A percentile compares a stretch with the other conserved stretches of the same genome.
These are phyloP conservation scores for Cucurbita argyrosperma DNA, from an alignment of 306 rosid species.

Conservation along the genomic window DNA sequence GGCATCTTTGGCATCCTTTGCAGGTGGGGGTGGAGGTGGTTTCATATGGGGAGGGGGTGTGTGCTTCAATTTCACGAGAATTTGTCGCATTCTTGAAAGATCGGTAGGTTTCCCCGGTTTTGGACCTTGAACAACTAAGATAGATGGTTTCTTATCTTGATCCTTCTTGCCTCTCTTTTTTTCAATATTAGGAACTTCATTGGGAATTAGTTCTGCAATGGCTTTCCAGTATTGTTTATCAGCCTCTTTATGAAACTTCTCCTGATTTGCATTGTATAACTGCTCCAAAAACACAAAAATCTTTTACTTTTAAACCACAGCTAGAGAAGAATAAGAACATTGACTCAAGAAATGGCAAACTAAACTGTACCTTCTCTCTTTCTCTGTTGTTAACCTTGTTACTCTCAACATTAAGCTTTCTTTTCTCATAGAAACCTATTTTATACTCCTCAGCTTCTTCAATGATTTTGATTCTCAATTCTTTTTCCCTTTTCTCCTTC, in stretches of 20 bases:
- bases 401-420: slow-evolving; percentile 83
- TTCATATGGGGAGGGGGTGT: slow-evolving; percentile 97
- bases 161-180: slow-evolving; percentile 94
- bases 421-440: slow-evolving; percentile 75
- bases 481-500: slow-evolving; percentile 93
- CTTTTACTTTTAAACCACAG: neutral
- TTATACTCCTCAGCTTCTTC: slow-evolving; percentile 93
- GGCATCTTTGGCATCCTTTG: no score
- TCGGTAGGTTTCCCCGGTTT: slow-evolving; percentile 98
- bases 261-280: slow-evolving; percentile 67
- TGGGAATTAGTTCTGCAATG: slow-evolving; percentile 86
- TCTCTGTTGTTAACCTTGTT: slow-evolving; percentile 77
- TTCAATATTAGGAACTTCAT: slow-evolving; percentile 88
- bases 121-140: slow-evolving; percentile 84
- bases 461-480: slow-evolving; percentile 67
- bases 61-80: slow-evolving; percentile 86
- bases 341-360: neutral
- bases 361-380: slow-evolving; percentile 63
- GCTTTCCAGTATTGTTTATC: slow-evolving; percentile 96
- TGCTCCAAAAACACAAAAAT: slow-evolving; percentile 20
- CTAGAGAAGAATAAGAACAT: neutral
- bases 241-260: slow-evolving; percentile 91
- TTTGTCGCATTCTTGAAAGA: slow-evolving; percentile 81
- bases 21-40: slow-evolving; percentile 72
- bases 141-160: slow-evolving; percentile 83